These are phyloP conservation scores for Babesia ovis DNA, from an alignment of 169 alveolate genomes.

Conservation along the genomic window DNA sequence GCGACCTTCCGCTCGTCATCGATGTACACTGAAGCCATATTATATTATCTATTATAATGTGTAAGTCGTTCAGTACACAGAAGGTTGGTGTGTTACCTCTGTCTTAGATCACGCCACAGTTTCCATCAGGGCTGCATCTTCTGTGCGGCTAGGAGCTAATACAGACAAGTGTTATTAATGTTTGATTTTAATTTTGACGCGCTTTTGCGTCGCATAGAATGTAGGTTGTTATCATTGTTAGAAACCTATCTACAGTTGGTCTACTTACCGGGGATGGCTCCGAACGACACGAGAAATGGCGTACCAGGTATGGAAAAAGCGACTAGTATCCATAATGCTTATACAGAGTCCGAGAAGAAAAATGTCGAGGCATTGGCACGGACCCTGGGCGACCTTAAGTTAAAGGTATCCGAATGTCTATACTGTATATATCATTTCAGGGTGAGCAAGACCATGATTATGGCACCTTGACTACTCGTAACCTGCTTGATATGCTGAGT, in stretches of 20 bases:
- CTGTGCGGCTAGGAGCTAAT: neutral
- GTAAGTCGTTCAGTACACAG: no score
- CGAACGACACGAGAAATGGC: neutral
- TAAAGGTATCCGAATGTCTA: neutral
- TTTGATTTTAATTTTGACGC: neutral
- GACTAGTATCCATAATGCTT: no score
- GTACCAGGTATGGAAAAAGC: slow-evolving; percentile 9
- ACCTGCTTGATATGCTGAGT: neutral
- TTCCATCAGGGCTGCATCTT: no score
- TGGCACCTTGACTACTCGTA: neutral
- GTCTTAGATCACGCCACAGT: no score
- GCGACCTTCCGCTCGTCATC: no score
- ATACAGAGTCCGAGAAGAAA: neutral
- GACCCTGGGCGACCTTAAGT: neutral
- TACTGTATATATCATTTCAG: neutral
- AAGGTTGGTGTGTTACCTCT: no score
- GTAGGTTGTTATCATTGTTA: neutral
- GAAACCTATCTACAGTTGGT: neutral
- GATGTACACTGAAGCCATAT: no score
- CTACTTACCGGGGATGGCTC: neutral
- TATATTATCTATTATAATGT: no score
- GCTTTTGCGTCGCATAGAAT: neutral
- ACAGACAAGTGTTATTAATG: neutral
- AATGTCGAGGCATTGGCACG: slow-evolving; percentile 2
- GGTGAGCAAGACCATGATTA: neutral